These are phyloP conservation scores for Aspergillus tanneri DNA, from an alignment of 2,329 filamentous ascomycete genomes.

Conservation along the genomic window DNA sequence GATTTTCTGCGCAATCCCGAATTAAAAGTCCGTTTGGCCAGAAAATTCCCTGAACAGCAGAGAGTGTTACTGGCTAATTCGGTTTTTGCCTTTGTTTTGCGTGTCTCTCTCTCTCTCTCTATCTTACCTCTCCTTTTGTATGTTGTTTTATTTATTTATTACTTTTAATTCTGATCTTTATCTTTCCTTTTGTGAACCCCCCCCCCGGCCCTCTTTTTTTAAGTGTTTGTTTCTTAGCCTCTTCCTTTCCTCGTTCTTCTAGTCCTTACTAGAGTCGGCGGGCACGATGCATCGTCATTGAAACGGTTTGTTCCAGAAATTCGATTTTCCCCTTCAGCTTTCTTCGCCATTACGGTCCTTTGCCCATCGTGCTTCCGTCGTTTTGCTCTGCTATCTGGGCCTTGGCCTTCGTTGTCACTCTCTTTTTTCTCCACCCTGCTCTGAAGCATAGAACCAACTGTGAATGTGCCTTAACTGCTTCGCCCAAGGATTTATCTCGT, in stretches of 20 bases:
- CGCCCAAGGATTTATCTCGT: conserved; percentile 1
- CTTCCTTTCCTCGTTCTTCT: conserved; percentile 18
- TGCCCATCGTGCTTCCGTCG: conserved; percentile 17
- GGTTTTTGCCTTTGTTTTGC: conserved; percentile 9
- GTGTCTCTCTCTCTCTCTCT: conserved; percentile 9
- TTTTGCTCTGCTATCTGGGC: conserved; percentile 9
- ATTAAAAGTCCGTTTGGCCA: conserved; percentile 26
- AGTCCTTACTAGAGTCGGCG: conserved; percentile 15
- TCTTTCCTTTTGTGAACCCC: conserved; percentile 14
- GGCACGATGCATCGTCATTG: conserved; percentile 26
- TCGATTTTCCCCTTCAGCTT: conserved; percentile 17
- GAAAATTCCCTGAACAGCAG: conserved; percentile 19
- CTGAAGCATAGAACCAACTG: conserved; percentile 19
- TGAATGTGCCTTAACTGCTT: conserved; percentile 10
- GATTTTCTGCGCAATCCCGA: conserved; percentile 24
- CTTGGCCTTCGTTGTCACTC: conserved; percentile 8
- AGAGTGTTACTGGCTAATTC: conserved; percentile 23
- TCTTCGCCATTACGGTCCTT: conserved; percentile 13
- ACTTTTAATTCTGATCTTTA: conserved; percentile 16
- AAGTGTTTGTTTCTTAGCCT: conserved; percentile 16
- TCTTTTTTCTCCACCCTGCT: conserved; percentile 5
- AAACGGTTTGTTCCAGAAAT: conserved; percentile 23
- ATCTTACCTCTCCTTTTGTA: too few relatives aligned
- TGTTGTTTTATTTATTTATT: too few relatives aligned
- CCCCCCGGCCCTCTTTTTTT: conserved; percentile 5